A percentile compares a stretch with the other conserved stretches of the same genome.
These are phyloP conservation scores for Marasmius oreades DNA, from an alignment of 1,284 basidiomycete species.

Conservation along the genomic window DNA sequence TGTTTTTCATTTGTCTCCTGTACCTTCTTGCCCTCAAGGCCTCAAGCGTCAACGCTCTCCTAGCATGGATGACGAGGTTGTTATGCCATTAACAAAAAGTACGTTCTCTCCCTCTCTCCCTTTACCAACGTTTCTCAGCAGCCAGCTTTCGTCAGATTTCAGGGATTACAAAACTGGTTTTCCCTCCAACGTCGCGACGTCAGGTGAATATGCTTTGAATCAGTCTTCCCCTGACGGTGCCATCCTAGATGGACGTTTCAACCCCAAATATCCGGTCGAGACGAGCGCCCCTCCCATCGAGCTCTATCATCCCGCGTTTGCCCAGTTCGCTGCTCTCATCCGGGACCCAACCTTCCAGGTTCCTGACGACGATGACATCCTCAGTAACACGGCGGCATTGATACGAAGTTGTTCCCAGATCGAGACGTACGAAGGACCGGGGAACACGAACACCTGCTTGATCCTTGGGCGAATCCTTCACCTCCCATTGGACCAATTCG, in stretches of 20 bases:
- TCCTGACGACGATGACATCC: slow-evolving; percentile 3
- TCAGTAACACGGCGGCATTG: slow-evolving; percentile 7
- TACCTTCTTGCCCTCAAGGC: not conserved
- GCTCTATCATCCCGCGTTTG: slow-evolving; percentile 13
- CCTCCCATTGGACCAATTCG: not conserved
- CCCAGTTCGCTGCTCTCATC: not conserved
- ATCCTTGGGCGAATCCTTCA: slow-evolving; percentile 6
- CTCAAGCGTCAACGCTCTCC: not conserved
- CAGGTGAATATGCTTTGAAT: not conserved
- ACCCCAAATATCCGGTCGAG: not conserved
- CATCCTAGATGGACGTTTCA: slow-evolving; percentile 4
- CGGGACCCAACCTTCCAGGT: not conserved
- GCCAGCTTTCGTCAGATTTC: not conserved
- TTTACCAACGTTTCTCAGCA: not conserved
- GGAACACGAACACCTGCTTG: not conserved
- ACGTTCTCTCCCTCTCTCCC: not conserved
- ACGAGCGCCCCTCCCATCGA: slow-evolving; percentile 10
- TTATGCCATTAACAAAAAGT: not conserved
- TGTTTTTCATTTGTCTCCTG: not conserved
- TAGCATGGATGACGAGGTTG: not conserved
- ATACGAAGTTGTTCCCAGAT: slow-evolving; percentile 7
- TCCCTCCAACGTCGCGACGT: slow-evolving; percentile 4
- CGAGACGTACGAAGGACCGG: not conserved
- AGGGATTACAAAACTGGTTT: not conserved
- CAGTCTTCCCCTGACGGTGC: not conserved